These are phyloP conservation scores for Rhizopogon vesiculosus DNA, from an alignment of 768 basidiomycete genomes.

Conservation along the genomic window DNA sequence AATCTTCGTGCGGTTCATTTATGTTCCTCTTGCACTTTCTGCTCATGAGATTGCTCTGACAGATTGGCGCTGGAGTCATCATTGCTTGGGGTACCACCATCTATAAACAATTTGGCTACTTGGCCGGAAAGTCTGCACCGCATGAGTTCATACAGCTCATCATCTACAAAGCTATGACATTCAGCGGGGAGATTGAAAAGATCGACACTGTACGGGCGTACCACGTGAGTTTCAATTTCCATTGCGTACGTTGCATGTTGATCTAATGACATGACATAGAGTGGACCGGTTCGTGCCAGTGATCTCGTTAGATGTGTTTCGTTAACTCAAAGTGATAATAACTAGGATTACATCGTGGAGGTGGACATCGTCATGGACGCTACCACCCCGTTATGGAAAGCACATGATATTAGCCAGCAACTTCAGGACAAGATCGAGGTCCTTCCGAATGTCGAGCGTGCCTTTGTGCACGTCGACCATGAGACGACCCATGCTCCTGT, in stretches of 20 bases:
- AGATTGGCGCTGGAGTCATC: conserved; percentile 83
- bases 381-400: conserved; percentile 83
- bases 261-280: conserved; percentile 32
- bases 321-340: neutral
- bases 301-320: neutral
- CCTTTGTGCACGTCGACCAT: conserved; percentile 94
- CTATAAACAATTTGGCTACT: conserved; percentile 74
- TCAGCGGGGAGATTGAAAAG: conserved; percentile 79
- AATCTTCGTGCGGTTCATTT: conserved; percentile 49
- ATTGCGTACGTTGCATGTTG: neutral
- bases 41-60: conserved; percentile 5
- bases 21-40: neutral
- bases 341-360: conserved; percentile 87
- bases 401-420: conserved; percentile 80
- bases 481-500: conserved; percentile 81
- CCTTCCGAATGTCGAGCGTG: conserved; percentile 85
- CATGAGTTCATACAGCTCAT: conserved; percentile 87
- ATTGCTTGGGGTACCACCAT: conserved; percentile 73
- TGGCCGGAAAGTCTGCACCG: conserved; percentile 91
- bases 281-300: conserved; percentile 55
- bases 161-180: conserved; percentile 87
- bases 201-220: conserved; percentile 93
- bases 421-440: conserved; percentile 87
- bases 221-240: conserved; percentile 48
- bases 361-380: conserved; percentile 92